Evolutionary conservation across 2,329 filamentous ascomycete species (phyloP).

Genomic region (Talaromyces sp.): DNA sequence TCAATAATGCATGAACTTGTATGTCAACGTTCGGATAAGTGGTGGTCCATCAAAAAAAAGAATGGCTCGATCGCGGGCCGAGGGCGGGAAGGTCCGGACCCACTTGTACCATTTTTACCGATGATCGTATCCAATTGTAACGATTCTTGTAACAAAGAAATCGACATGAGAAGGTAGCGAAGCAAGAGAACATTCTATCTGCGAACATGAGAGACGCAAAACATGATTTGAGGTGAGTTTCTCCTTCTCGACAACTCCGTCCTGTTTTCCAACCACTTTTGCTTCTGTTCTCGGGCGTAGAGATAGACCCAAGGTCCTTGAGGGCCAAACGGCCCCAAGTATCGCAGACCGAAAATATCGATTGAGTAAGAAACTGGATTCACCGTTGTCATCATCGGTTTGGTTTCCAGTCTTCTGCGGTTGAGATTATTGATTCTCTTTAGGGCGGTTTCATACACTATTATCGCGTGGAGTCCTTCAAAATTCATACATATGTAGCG

Average conservation of each 20-base stretch:
- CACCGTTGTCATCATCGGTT: neutral
- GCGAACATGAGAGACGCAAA: neutral
- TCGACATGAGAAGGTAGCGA: neutral
- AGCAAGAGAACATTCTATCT: neutral
- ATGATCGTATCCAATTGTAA: neutral
- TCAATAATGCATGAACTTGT: neutral
- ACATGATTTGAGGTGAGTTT: neutral
- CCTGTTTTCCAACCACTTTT: neutral
- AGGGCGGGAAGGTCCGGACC: constrained; percentile 15
- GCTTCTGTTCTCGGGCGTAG: neutral
- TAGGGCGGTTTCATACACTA: neutral
- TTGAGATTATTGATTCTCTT: neutral
- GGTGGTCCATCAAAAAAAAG: constrained; percentile 6
- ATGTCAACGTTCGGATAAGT: neutral
- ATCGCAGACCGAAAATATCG: neutral
- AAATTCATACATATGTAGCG: neutral
- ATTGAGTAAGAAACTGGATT: neutral
- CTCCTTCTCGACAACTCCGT: neutral
- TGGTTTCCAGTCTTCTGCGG: neutral
- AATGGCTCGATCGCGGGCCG: constrained; percentile 19
- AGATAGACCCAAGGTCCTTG: neutral
- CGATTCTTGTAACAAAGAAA: neutral
- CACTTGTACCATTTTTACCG: neutral
- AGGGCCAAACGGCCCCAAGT: neutral
- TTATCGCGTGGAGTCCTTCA: neutral